A percentile compares a stretch with the other conserved stretches of the same genome.
Conservation (phyloP, 495 filamentous ascomycete genomes). For the Penicillium longicatenatum region DNA sequence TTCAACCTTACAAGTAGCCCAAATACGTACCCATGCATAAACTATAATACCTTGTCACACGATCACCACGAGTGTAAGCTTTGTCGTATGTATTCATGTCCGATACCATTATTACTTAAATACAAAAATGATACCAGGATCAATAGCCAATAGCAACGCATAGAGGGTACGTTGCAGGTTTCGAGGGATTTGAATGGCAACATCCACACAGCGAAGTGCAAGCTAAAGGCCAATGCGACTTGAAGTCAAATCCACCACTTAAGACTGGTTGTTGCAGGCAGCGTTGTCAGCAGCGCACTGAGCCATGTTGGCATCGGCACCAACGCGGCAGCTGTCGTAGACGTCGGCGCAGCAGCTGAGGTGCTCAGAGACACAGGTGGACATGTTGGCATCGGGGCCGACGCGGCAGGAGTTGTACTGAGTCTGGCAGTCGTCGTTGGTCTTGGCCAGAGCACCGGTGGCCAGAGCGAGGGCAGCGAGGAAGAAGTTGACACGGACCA, state of each 20-base stretch:
- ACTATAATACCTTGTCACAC: too few species aligned
- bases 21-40: too few species aligned
- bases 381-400: constrained; percentile 10
- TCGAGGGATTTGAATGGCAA: not conserved
- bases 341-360: constrained; percentile 5
- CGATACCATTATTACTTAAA: too few species aligned
- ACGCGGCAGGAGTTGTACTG: constrained; percentile 12
- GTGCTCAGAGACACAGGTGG: constrained; percentile 11
- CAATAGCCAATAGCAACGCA: not conserved
- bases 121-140: not conserved
- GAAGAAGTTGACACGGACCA: constrained; percentile 15
- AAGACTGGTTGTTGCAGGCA: constrained; percentile 14
- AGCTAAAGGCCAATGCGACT: not conserved
- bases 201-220: not conserved
- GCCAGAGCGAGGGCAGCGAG: constrained; percentile 9
- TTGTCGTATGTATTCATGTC: too few species aligned
- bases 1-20: too few species aligned
- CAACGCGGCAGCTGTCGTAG: constrained; percentile 13
- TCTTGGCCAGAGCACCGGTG: constrained; percentile 8
- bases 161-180: not conserved
- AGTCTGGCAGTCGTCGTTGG: constrained; percentile 15
- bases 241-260: not conserved
- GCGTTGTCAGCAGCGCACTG: constrained; percentile 11
- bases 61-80: too few species aligned
- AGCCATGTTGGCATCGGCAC: constrained; percentile 13